Percentiles rank a stretch among this genome's conserved stretches.
These are phyloP conservation scores for Populus simonii DNA, from an alignment of 345 rosid species.

Conservation along the genomic window DNA sequence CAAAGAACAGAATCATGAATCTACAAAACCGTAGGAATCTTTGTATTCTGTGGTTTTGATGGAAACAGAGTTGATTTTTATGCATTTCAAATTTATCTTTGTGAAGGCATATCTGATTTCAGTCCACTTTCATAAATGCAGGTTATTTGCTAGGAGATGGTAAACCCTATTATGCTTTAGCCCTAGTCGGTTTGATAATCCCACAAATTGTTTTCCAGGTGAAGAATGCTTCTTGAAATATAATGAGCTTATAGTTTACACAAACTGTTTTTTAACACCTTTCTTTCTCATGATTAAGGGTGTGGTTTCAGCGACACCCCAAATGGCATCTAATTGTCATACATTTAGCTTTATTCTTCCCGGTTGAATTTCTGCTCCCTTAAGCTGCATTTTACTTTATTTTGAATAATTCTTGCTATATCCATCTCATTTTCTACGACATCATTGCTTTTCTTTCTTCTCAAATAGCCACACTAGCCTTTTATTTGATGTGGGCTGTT, in stretches of 20 bases:
- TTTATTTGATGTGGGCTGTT: neutral
- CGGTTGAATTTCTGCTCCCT: neutral
- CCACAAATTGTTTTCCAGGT: slow-evolving; percentile 96
- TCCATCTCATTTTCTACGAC: neutral
- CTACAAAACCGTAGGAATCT: neutral
- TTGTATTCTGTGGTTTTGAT: neutral
- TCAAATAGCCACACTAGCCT: neutral
- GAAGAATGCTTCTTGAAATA: slow-evolving; percentile 7
- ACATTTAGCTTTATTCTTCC: neutral
- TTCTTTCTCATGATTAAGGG: neutral
- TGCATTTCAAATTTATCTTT: neutral
- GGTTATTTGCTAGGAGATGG: slow-evolving; percentile 94
- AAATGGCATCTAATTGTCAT: neutral
- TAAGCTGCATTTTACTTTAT: neutral
- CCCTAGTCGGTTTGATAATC: slow-evolving; percentile 62
- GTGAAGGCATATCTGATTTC: neutral
- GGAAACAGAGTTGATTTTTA: neutral
- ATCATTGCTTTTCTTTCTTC: neutral
- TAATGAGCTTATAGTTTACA: neutral
- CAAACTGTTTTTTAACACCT: neutral
- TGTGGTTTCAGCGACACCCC: neutral
- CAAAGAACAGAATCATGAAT: neutral
- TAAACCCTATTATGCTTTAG: slow-evolving; percentile 85
- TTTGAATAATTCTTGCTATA: neutral
- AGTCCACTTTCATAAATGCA: slow-evolving; percentile 24